Conservation (phyloP, 1,284 basidiomycete genomes). For the Kwoniella shivajii region DNA sequence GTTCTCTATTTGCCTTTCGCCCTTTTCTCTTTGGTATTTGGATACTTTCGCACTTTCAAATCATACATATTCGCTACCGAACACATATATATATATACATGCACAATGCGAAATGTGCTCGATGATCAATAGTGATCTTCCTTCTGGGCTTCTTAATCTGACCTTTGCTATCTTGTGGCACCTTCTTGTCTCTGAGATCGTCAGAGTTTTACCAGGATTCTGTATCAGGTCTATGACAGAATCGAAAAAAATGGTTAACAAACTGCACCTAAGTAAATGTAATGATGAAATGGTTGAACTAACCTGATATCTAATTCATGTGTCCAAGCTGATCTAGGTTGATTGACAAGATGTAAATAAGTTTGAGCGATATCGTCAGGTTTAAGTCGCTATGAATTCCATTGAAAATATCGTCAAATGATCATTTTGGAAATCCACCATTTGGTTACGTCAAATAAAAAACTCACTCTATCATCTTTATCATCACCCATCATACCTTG, state of each 20-base stretch:
- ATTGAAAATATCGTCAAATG: background rate
- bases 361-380: constrained; percentile 32
- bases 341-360: constrained; percentile 48
- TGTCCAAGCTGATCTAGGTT: constrained; percentile 47
- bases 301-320: constrained; percentile 49
- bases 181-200: too few species aligned
- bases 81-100: too few species aligned
- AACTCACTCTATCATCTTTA: constrained; percentile 27
- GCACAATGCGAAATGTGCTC: too few species aligned
- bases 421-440: too few species aligned
- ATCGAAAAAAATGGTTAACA: background rate
- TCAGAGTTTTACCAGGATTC: constrained; percentile 1
- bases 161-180: too few species aligned
- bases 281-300: too few species aligned
- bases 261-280: background rate
- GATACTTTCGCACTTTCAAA: too few species aligned
- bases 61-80: too few species aligned
- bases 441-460: constrained; percentile 3
- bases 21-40: too few species aligned
- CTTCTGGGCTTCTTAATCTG: too few species aligned
- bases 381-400: constrained; percentile 13
- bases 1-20: too few species aligned
- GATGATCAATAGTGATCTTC: too few species aligned
- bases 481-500: constrained; percentile 27
- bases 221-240: background rate